Base-by-base conservation (phyloP, 2,329 filamentous ascomycete genomes). In the Cladophialophora immunda region DNA sequence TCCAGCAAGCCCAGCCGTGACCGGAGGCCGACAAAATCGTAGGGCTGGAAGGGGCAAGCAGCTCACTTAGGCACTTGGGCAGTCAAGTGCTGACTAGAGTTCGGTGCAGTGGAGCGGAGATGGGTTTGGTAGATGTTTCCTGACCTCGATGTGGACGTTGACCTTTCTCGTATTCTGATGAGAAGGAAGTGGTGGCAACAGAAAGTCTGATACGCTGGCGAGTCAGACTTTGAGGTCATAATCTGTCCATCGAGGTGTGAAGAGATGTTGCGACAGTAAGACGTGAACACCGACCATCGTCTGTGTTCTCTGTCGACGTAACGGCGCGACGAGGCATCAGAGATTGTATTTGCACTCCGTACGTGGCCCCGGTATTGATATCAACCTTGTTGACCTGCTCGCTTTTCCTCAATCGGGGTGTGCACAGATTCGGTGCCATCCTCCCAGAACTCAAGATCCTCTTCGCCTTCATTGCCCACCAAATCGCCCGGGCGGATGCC, bases 391-490 rank as follows among this genome's bases (percentile, higher is more conserved):
- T 56, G 32, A 11, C 41, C 17, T 29, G 34, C 29, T 8, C 47
- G 47, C 36, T 47, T 61, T 29, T 58, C 45, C 25, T 64, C 58
- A 25, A 67, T 58, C 30, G 68, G 69, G 8, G 59, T 62, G 36
- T 71, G 71, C n/a, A 61, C 52, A 25, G 72, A 81, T n/a, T 79
- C 77, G 2, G 81, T 80, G 17, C 89, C 88, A 71, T 97, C 92
- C 32, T 92, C 90, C 90, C 93, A 97, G 73, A 97, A 95, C 78
- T 98, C 94, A 56, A 97, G 81, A 76, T 97, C 92, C n/a, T 92
- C 93, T 71, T 94, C 89, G 71, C 89, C 87, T 59, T 90, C 72
- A 50, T 70, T 71, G 34, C 68, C 72, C 7, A 73, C 58, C 30
- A 72, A 34, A 88, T 34, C 94, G 76, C 30, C 86, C 87, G 19